Conservation (phyloP, 306 rosid genomes). For the Rosa rugosa region DNA sequence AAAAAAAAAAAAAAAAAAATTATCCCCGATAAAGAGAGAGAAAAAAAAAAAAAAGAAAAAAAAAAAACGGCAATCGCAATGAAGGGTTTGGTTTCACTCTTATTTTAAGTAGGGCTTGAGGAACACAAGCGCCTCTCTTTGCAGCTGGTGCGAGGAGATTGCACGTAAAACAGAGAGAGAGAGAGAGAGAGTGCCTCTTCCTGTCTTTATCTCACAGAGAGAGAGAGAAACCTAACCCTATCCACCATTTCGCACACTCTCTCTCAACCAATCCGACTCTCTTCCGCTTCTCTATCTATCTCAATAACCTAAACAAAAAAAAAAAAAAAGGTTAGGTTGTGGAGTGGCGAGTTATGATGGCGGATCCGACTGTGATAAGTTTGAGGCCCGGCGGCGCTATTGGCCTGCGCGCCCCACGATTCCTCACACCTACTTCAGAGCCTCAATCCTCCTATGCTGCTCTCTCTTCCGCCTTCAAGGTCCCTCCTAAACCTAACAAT, state of each 20-base stretch:
- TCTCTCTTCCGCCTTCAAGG: conserved; percentile 30
- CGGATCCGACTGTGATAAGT: conserved; percentile 42
- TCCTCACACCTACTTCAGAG: conserved; percentile 27
- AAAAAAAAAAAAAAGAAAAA: not conserved
- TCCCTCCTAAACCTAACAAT: not conserved
- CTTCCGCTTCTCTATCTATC: no score
- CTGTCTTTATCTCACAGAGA: no score
- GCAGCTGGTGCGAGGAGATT: conserved; percentile 36
- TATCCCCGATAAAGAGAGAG: no score
- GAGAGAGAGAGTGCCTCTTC: conserved; percentile 9
- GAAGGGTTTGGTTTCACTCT: conserved; percentile 15
- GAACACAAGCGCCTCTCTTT: no score
- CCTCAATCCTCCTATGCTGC: conserved; percentile 27
- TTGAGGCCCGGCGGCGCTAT: conserved; percentile 48
- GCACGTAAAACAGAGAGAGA: conserved; percentile 22
- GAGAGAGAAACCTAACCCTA: conserved; percentile 2
- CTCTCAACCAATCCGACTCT: not conserved
- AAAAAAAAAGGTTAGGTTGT: no score
- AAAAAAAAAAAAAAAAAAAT: no score
- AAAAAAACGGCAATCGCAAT: not conserved
- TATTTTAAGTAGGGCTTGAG: conserved; percentile 11
- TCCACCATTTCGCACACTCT: not conserved
- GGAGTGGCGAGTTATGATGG: conserved; percentile 27
- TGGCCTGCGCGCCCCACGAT: conserved; percentile 32
- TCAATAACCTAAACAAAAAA: not conserved